These are phyloP conservation scores for Lachnellula hyalina DNA, from an alignment of 2,329 filamentous ascomycete species.

Conservation along the genomic window DNA sequence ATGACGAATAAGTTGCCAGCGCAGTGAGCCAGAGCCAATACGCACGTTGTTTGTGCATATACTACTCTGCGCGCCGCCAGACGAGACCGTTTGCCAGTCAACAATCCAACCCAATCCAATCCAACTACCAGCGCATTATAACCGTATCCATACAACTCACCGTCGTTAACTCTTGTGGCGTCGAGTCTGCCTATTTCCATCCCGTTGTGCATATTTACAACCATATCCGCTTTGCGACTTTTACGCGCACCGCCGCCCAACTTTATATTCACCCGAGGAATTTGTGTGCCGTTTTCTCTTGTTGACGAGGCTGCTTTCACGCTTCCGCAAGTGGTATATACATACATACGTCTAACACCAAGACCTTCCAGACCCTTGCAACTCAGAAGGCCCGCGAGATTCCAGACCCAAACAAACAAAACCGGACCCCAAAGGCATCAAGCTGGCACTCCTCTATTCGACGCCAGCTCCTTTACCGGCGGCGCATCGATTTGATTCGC, in stretches of 20 bases:
- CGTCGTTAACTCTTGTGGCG: slow-evolving; percentile 60
- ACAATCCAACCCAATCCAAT: slow-evolving; percentile 57
- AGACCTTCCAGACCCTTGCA: no score
- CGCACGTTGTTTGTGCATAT: slow-evolving; percentile 15
- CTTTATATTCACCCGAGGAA: neutral
- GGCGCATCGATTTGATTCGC: slow-evolving; percentile 58
- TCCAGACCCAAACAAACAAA: neutral
- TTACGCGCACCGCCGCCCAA: neutral
- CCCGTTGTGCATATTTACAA: neutral
- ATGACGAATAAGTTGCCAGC: slow-evolving; percentile 23
- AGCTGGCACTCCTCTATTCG: slow-evolving; percentile 59
- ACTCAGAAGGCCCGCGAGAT: no score
- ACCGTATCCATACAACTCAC: slow-evolving; percentile 53
- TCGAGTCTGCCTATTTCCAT: neutral
- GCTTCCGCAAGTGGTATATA: no score
- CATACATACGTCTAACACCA: no score
- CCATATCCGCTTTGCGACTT: neutral
- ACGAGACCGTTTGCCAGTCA: slow-evolving; percentile 9
- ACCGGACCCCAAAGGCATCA: slow-evolving; percentile 37
- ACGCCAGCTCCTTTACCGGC: slow-evolving; percentile 59
- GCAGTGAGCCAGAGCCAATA: slow-evolving; percentile 24
- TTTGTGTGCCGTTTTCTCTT: neutral
- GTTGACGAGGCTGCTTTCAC: neutral
- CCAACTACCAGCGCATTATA: slow-evolving; percentile 46
- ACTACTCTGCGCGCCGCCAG: slow-evolving; percentile 11